Evolutionary conservation across 2,329 filamentous ascomycete species (phyloP).

Genomic region (Claviceps fusiformis): DNA sequence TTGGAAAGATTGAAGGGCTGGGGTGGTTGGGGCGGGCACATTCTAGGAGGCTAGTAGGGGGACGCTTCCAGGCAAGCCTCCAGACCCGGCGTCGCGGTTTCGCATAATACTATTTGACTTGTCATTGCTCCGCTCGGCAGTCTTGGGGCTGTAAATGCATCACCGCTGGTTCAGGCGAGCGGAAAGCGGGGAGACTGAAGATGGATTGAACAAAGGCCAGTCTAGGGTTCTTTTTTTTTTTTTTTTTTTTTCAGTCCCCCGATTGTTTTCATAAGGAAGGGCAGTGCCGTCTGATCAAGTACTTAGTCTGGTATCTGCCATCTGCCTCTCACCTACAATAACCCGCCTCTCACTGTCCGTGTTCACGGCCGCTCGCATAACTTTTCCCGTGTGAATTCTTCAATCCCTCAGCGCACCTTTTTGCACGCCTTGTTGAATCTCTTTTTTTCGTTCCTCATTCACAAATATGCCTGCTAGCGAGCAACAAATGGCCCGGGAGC

Average conservation of each 20-base stretch:
- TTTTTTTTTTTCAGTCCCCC: too few species aligned
- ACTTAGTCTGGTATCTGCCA: too few species aligned
- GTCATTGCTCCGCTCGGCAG: not conserved
- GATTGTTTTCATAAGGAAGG: too few species aligned
- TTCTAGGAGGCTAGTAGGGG: not conserved
- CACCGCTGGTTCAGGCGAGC: not conserved
- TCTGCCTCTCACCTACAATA: too few species aligned
- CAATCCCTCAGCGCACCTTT: too few species aligned
- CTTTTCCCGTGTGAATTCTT: not conserved
- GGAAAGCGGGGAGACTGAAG: not conserved
- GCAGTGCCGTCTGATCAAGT: too few species aligned
- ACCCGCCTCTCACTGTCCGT: too few species aligned
- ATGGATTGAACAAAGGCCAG: not conserved
- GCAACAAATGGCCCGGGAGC: constrained; percentile 20
- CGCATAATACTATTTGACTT: too few species aligned
- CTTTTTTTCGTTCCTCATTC: not conserved
- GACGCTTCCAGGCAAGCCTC: not conserved
- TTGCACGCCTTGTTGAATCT: too few species aligned
- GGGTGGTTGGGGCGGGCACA: not conserved
- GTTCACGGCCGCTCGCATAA: not conserved
- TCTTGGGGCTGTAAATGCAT: not conserved
- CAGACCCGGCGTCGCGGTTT: too few species aligned
- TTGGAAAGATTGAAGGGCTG: not conserved
- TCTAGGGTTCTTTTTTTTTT: too few species aligned
- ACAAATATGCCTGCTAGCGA: constrained; percentile 6